Conservation (phyloP, 2,329 filamentous ascomycete genomes). For the Paramyrothecium roridum region DNA sequence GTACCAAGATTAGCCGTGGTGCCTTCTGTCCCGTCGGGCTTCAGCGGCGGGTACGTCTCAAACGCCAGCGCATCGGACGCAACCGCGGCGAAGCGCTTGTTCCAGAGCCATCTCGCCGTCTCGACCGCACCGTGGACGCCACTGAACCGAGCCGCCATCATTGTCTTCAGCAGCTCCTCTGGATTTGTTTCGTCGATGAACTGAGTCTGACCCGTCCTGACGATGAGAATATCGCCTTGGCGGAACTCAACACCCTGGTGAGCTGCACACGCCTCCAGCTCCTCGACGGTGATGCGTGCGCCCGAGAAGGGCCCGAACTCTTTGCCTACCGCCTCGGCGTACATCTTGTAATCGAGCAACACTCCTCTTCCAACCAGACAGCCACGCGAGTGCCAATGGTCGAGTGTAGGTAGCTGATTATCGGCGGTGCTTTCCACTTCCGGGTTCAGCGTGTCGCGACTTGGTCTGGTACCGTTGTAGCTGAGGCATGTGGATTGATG, state of each 20-base stretch:
- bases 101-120: slow-evolving; percentile 64
- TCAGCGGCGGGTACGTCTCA: slow-evolving; percentile 58
- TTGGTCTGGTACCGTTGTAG: slow-evolving; percentile 47
- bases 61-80: slow-evolving; percentile 62
- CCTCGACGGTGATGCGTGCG: slow-evolving; percentile 49
- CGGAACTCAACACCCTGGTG: slow-evolving; percentile 61
- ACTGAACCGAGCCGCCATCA: slow-evolving; percentile 18
- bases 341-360: slow-evolving; percentile 51
- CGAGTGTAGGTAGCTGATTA: slow-evolving; percentile 34
- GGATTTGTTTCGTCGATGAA: slow-evolving; percentile 46
- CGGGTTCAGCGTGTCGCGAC: slow-evolving; percentile 23
- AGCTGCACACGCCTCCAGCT: slow-evolving; percentile 56
- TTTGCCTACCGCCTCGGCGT: slow-evolving; percentile 46
- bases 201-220: slow-evolving; percentile 62
- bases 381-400: slow-evolving; percentile 50
- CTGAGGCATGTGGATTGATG: slow-evolving; percentile 37
- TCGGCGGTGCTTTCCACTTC: slow-evolving; percentile 14
- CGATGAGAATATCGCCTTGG: slow-evolving; percentile 63
- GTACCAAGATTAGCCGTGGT: slow-evolving; percentile 32
- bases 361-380: slow-evolving; percentile 54
- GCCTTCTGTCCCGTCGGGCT: slow-evolving; percentile 32
- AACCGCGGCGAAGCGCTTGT: slow-evolving; percentile 65
- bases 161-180: slow-evolving; percentile 29
- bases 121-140: slow-evolving; percentile 45
- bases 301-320: slow-evolving; percentile 48